These are phyloP conservation scores for Phytophthora ohioensis DNA, from an alignment of 352 stramenopile genomes.

Conservation along the genomic window DNA sequence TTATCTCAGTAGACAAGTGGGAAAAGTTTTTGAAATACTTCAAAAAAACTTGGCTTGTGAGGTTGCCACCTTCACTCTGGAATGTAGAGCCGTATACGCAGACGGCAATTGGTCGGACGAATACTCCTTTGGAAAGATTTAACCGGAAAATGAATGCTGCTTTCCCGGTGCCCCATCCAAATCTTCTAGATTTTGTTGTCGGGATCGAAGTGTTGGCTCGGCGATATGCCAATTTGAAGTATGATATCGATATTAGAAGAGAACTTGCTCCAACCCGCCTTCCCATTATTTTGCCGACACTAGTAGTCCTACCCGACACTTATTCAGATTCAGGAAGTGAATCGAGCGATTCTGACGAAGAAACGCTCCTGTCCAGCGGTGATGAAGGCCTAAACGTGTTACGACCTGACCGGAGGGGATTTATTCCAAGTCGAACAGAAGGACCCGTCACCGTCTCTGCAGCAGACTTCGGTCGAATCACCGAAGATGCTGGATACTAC, in stretches of 20 bases:
- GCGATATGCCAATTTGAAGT: neutral
- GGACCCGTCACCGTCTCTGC: too few relatives aligned
- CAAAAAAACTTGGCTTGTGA: constrained; percentile 15
- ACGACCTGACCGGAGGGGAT: too few relatives aligned
- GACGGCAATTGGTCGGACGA: constrained; percentile 6
- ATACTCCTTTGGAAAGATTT: constrained; percentile 32
- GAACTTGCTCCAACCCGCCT: too few relatives aligned
- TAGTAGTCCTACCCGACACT: too few relatives aligned
- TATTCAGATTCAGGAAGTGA: too few relatives aligned
- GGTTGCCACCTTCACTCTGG: neutral
- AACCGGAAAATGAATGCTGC: constrained; percentile 33
- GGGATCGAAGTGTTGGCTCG: constrained; percentile 22
- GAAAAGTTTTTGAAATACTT: constrained; percentile 25
- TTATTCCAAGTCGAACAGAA: too few relatives aligned
- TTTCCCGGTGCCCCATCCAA: constrained; percentile 17
- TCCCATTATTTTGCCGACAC: too few relatives aligned
- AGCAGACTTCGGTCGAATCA: too few relatives aligned
- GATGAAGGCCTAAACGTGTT: too few relatives aligned
- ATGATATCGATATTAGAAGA: neutral
- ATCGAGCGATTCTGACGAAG: too few relatives aligned
- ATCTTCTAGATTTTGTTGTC: constrained; percentile 19
- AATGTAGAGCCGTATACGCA: constrained; percentile 7
- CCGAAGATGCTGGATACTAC: too few relatives aligned
- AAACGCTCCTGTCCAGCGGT: too few relatives aligned
- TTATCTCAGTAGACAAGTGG: constrained; percentile 7